phyloP scores from a whole-genome alignment of 1,284 basidiomycete genomes.

The Rhodotorula glutinis region DNA sequence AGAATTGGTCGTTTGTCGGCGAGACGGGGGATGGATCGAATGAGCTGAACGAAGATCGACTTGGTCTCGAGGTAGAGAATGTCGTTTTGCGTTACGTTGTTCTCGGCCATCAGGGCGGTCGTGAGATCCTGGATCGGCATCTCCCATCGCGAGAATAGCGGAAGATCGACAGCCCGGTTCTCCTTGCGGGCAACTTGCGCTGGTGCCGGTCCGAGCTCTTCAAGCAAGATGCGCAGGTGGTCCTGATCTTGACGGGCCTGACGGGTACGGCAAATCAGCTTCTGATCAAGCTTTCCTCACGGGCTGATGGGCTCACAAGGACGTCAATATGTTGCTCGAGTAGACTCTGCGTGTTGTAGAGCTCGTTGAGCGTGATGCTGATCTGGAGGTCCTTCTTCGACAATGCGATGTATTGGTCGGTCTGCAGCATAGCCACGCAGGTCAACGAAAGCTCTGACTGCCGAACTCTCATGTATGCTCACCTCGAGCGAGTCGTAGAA shows the following conservation, averaged over 20 bases:
- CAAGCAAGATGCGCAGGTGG: slow-evolving; percentile 90
- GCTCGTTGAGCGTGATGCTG: slow-evolving; percentile 97
- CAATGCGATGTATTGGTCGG: slow-evolving; percentile 99
- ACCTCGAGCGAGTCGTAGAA: slow-evolving; percentile 96
- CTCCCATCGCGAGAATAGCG: slow-evolving; percentile 96
- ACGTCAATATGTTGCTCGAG: slow-evolving; percentile 90
- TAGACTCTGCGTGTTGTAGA: slow-evolving; percentile 52
- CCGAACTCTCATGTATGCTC: no score
- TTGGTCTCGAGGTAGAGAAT: slow-evolving; percentile 99
- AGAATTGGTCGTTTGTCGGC: slow-evolving; percentile 84
- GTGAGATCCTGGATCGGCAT: slow-evolving; percentile 97
- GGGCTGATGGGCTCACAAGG: slow-evolving; percentile 56
- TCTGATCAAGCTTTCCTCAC: no score
- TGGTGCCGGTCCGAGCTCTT: slow-evolving; percentile 90
- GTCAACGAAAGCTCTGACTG: slow-evolving; percentile 66
- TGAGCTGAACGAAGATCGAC: slow-evolving; percentile 95
- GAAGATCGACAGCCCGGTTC: slow-evolving; percentile 88
- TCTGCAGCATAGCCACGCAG: no score
- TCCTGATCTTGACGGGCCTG: slow-evolving; percentile 96
- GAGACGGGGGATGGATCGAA: slow-evolving; percentile 85
- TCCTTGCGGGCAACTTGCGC: slow-evolving; percentile 95
- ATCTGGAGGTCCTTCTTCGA: slow-evolving; percentile 98
- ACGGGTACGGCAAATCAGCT: background rate
- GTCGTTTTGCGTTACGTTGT: slow-evolving; percentile 94
- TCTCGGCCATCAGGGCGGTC: slow-evolving; percentile 83